Conservation (phyloP, 1,139 yeast species). For the Nadsonia commutata region DNA sequence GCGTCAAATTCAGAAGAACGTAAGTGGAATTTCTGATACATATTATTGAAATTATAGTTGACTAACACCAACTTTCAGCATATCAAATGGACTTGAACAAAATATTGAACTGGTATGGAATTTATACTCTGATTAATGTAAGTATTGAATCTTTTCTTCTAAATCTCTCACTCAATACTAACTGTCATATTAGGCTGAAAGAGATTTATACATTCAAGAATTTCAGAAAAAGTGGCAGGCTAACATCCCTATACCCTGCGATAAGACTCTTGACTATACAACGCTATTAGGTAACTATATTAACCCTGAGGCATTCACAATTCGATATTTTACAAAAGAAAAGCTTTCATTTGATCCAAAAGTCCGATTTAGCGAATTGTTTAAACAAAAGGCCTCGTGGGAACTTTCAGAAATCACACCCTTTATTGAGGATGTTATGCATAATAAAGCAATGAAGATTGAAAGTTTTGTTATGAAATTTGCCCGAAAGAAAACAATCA, state of each 20-base stretch:
- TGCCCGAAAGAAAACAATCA: conserved; percentile 51
- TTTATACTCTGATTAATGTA: conserved; percentile 30
- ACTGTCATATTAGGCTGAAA: conserved; percentile 6
- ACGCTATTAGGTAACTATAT: conserved; percentile 42
- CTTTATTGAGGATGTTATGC: conserved; percentile 39
- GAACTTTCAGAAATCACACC: conserved; percentile 58
- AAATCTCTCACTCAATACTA: conserved; percentile 17
- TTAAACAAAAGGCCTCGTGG: conserved; percentile 53
- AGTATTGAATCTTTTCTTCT: conserved; percentile 12
- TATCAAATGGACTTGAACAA: conserved; percentile 27
- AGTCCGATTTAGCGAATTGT: conserved; percentile 45
- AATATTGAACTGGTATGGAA: conserved; percentile 48
- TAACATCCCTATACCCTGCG: conserved; percentile 49
- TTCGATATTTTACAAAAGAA: conserved; percentile 38
- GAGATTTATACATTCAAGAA: conserved; percentile 32
- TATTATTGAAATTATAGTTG: conserved; percentile 3
- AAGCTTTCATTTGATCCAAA: conserved; percentile 37
- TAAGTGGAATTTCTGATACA: conserved; percentile 1
- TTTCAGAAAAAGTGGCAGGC: conserved; percentile 45
- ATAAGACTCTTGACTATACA: conserved; percentile 38
- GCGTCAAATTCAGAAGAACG: conserved; percentile 15
- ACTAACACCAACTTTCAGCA: conserved; percentile 9
- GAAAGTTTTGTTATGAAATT: conserved; percentile 64
- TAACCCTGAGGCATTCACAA: conserved; percentile 29
- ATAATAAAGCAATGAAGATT: conserved; percentile 40